Evolutionary conservation across 768 basidiomycete species (phyloP), one percentile per base, ranked within the genome.

Genomic region (Favolaschia claudopus): DNA sequence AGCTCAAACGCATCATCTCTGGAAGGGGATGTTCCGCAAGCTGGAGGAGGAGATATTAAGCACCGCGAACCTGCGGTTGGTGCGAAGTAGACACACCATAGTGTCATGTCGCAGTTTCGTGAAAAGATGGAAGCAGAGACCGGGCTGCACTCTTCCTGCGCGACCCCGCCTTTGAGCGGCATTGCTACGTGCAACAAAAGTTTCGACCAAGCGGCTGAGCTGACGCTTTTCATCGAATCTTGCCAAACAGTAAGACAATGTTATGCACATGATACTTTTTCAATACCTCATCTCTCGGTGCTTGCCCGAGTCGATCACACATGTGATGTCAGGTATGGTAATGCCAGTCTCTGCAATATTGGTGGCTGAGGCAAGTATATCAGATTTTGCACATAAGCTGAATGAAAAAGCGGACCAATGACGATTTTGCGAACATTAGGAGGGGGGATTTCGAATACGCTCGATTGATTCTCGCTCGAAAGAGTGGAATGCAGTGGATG

Each of bases 181-280:
- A 70, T 97, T 97, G 69, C 93, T 96, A 73, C 84, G 88, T 6
- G 96, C 91, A 43, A 99, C 85, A 68, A 90, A 98, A 1, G 93
- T 93, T 73, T 99, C 95, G 7, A 95, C 84, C 25, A 99, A 76
- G 22, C 95, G 86, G 55, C 94, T 96, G 59, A 97, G 87, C 69
- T 98, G 96, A 14, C 97, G 86, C 74, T 98, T 98, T 77, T 99
- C 96, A 69, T 99, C 96, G 68, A 95, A 98, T 64, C 92, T 93
- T 64, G 22, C 20, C 22, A 46, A 44, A 29, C 17, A 29, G 64
- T 49, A 52, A 45, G 15, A 24, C 13, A 25, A 31, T 28, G 28
- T 28, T 10, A 38, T n/a, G n/a, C n/a, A 47, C 12, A 59, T 7
- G 7, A 24, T n/a, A 32, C n/a, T 19, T 22, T 24, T 22, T 17